Base-by-base conservation (phyloP, 768 basidiomycete species). In the Calocybe cyanea region DNA sequence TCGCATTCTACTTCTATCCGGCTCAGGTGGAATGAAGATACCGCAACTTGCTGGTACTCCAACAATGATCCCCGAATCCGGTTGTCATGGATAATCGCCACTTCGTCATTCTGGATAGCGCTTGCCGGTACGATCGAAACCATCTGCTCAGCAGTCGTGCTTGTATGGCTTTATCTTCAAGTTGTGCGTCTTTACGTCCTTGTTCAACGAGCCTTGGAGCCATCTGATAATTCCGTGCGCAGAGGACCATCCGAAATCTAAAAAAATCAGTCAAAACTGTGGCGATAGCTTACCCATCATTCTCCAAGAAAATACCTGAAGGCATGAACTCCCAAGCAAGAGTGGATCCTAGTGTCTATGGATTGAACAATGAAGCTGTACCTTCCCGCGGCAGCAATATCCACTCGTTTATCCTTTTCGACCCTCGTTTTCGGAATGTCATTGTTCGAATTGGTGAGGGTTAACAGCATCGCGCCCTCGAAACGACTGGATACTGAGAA, bases 11-110 rank as follows among this genome's bases (percentile, higher is more conserved):
- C 31, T 32, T 8, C 8, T 8, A 32, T 32, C 9, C n/a, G 31
- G 31, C 8, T 32, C 8, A 59, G 58, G 3, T 59, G 51, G 51
- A 49, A 57, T 33, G 49, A 48, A n/a, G 14, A 38, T 7, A 51
- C 35, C 24, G 39, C 36, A 7, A 56, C 51, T 1, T 62, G 61
- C 39, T 62, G 59, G 61, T 61, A 52, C 38, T 41, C 44, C 18
- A 56, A 54, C 43, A 24, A 44, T 1, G 41, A 58, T 23, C 38
- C 25, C 4, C n/a, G 41, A n/a, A 20, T 25, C 3, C 49, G 53
- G 17, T 10, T 62, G 19, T 48, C 44, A 1, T 62, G 61, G 59
- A 42, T 62, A 21, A 58, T 59, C 28, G 59, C 55, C 3, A 62
- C 60, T 8, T 55, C 57, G 32, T 54, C 53, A 7, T 58, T 60